Base-by-base conservation (phyloP, 306 rosid species). In the Inga oerstediana region DNA sequence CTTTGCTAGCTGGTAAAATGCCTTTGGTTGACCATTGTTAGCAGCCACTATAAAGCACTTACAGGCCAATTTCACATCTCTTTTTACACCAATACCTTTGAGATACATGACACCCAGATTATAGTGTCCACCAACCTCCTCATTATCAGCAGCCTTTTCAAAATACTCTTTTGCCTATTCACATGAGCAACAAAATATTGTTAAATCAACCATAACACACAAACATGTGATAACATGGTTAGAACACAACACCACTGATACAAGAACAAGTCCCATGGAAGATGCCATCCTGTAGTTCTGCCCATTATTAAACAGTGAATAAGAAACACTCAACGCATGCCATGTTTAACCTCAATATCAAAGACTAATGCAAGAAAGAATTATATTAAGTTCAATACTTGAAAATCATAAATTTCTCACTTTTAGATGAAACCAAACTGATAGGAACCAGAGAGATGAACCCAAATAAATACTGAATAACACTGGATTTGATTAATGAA, bases 1-100 rank as follows among this genome's bases (percentile, higher is more conserved):
- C 93, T 92, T 97, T 46, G 97, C 99, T 19, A 97, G 94, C 95
- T 97, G 99, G 88, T 91, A 97, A 89, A 97, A 97, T 83, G 98
- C 98, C 88, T 94, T 97, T 20, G 99, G 97, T 85, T 97, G 99
- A 79, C 98, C 99, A 15, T 84, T 87, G 85, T 94, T 94, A 51
- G 99, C 99, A 76, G 99, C 98, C 71, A 64, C 37, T 30, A 97
- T 85, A 79, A 97, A 91, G 82, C 12, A 87, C 49, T 89, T 78
- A 64, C 95, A 91, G 2, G 99, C 99, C 79, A 78, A 45, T 86
- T 88, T 94, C 85, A 97, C 90, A 82, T 97, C 97, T 88, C 89
- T 91, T 86, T 89, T 94, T 39, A 92, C 98, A 82, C 99, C 99
- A 80, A 97, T 93, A 64, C 99, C 99, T 86, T 94, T 97, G 77